Conservation (phyloP, 1,284 basidiomycete genomes). For the Tylopilus orsonianus region DNA sequence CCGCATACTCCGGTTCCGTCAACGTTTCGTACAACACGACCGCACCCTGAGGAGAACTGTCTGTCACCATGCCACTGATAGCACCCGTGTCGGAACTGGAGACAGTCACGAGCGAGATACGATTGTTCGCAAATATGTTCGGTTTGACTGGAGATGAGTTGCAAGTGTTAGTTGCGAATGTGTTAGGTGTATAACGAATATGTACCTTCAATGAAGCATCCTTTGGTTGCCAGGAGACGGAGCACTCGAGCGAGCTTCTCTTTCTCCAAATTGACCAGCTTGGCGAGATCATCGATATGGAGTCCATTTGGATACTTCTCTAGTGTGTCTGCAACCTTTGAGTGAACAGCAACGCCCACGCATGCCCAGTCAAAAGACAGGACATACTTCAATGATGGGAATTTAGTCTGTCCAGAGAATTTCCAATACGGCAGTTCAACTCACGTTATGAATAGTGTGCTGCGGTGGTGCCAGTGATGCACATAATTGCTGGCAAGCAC, state of each 20-base stretch:
- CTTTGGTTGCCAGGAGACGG: slow-evolving; percentile 34
- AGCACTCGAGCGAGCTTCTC: slow-evolving; percentile 33
- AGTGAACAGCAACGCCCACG: slow-evolving; percentile 19
- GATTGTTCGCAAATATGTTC: slow-evolving; percentile 31
- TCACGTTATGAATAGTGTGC: slow-evolving; percentile 31
- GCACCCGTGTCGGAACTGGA: slow-evolving; percentile 13
- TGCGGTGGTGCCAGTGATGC: slow-evolving; percentile 31
- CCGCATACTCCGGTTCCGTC: slow-evolving; percentile 25
- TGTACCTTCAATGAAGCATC: slow-evolving; percentile 35
- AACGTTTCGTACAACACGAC: slow-evolving; percentile 27
- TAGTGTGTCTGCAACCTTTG: slow-evolving; percentile 28
- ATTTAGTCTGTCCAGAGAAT: not conserved
- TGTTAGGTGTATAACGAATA: no score
- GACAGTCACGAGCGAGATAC: slow-evolving; percentile 25
- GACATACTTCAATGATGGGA: slow-evolving; percentile 10
- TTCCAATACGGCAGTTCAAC: not conserved
- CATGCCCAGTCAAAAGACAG: slow-evolving; percentile 31
- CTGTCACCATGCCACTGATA: slow-evolving; percentile 13
- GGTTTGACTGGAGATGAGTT: slow-evolving; percentile 17
- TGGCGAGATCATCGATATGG: slow-evolving; percentile 25
- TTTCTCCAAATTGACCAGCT: slow-evolving; percentile 26
- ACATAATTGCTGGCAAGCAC: slow-evolving; percentile 30
- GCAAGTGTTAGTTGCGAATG: not conserved
- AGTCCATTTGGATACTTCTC: slow-evolving; percentile 27
- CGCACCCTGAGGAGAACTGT: slow-evolving; percentile 16